Evolutionary conservation across 345 rosid genomes (phyloP).

Genomic region (Punica granatum): DNA sequence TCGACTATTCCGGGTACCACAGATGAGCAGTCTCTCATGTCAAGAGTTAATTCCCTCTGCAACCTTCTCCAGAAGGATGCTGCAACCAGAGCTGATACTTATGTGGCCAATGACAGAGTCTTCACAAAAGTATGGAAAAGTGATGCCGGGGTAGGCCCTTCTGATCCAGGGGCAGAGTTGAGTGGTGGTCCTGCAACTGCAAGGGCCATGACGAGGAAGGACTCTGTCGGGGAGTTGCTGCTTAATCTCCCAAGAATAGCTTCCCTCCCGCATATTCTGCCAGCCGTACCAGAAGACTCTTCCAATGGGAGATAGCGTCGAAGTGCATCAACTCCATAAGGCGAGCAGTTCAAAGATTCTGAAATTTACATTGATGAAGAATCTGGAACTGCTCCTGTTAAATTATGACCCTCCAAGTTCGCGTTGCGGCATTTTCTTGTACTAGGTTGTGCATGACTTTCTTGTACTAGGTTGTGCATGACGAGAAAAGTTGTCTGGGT

Average conservation of each 20-base stretch:
- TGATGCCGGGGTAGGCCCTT: neutral
- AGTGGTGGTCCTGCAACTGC: neutral
- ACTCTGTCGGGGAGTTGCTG: constrained; percentile 53
- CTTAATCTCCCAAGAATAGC: constrained; percentile 61
- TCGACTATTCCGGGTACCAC: constrained; percentile 26
- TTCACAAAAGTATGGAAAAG: neutral
- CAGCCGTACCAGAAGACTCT: constrained; percentile 24
- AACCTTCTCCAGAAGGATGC: constrained; percentile 52
- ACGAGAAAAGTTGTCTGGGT: neutral
- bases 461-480: neutral
- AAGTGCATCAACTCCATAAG: neutral
- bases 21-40: constrained; percentile 43
- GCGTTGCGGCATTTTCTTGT: too few relatives aligned
- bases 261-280: constrained; percentile 47
- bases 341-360: constrained; percentile 13
- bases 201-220: constrained; percentile 40
- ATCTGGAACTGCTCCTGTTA: constrained; percentile 6
- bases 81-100: constrained; percentile 7
- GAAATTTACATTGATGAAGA: constrained; percentile 22
- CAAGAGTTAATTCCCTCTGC: constrained; percentile 52
- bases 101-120: neutral
- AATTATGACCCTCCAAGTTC: too few relatives aligned
- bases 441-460: too few relatives aligned
- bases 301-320: constrained; percentile 16
- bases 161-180: neutral